Conservation (phyloP, 352 stramenopile species). For the Saprolegnia parasitica region DNA sequence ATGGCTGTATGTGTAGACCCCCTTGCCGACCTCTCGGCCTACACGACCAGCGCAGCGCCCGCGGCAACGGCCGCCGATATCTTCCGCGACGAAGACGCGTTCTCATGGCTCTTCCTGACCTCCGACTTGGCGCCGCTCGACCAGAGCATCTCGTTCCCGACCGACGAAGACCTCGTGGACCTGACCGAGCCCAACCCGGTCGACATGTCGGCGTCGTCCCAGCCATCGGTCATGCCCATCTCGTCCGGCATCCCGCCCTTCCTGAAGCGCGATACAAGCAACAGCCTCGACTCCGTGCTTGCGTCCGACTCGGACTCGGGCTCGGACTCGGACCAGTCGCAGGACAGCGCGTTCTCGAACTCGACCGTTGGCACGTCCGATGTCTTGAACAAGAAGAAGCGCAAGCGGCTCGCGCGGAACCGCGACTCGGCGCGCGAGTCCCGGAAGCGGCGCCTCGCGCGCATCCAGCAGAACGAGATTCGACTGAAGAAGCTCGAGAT, state of each 20-base stretch:
- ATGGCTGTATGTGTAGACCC: conserved; percentile 4
- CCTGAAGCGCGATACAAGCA: conserved; percentile 20
- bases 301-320: conserved; percentile 24
- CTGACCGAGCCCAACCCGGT: conserved; percentile 4
- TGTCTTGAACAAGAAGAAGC: conserved; percentile 40
- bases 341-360: conserved; percentile 11
- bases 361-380: conserved; percentile 26
- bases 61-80: conserved; percentile 3
- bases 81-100: conserved; percentile 28
- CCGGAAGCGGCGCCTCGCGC: conserved; percentile 70
- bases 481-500: conserved; percentile 56
- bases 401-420: conserved; percentile 65
- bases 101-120: conserved; percentile 26
- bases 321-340: conserved; percentile 20
- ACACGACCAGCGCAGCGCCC: background rate
- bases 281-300: conserved; percentile 10
- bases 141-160: conserved; percentile 16
- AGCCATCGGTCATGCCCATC: background rate
- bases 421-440: conserved; percentile 68
- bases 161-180: conserved; percentile 19
- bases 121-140: conserved; percentile 27
- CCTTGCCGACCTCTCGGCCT: conserved; percentile 6
- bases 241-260: conserved; percentile 10
- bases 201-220: background rate
- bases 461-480: conserved; percentile 64